Base-by-base conservation (phyloP, 2,329 filamentous ascomycete genomes). In the Canariomyces notabilis region DNA sequence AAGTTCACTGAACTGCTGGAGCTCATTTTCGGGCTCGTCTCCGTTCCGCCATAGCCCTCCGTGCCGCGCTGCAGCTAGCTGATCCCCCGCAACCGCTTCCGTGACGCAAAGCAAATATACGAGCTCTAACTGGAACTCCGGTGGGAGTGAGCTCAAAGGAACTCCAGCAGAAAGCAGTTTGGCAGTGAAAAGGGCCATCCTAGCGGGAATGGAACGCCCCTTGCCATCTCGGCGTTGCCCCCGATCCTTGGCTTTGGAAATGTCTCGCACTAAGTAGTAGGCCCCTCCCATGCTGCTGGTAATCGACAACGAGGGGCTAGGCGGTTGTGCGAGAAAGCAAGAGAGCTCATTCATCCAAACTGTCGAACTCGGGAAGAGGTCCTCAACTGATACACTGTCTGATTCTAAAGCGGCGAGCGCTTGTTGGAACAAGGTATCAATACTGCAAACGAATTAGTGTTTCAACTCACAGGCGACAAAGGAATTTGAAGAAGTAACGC, bases 251-350 rank as follows among this genome's bases (percentile, higher is more conserved):
- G 52, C 50, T 37, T 49, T 54, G 20, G 59, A 44, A 0, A 61
- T 44, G 4, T 58, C 53, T 9, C 68, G 61, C 0, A 85, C 72
- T 3, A 95, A 67, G 53, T 85, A 82, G 5, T 86, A 77, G 1
- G 80, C 79, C 3, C 88, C 88, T 0, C 79, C 81, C 6, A 95
- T 70, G 19, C 75, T 75, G 59, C 82, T 90, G 2, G 84, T 87
- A 4, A 95, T 77, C 0, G 87, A 80, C 3, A 95, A 66, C 0
- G 87, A 82, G 5, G 77, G 71, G 50, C 79, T 77, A 2, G 82
- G 75, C 1, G 68, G 57, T 1, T 66, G 60, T 22, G 71, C 62
- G 5, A 86, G 64, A 46, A 89, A 74, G 1, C 67, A 68, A 0
- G 62, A 59, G 2, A 95, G 64, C 12, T 85, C 77, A 12, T 71